phyloP scores from a whole-genome alignment of 1,284 basidiomycete species.

The Polyporus tsugae region DNA sequence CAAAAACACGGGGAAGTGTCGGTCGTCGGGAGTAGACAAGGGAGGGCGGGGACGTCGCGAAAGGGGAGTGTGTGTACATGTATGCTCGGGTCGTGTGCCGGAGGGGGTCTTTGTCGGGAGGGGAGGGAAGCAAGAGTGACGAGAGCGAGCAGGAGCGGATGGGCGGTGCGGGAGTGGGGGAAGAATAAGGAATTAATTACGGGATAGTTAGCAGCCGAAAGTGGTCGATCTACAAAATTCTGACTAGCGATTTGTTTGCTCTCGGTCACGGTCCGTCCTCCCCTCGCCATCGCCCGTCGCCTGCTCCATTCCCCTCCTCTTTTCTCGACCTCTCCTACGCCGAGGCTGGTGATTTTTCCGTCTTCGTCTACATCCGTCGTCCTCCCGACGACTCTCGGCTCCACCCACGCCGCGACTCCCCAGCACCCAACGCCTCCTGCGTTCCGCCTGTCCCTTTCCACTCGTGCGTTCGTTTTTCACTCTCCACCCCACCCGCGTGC shows the following conservation, averaged over 20 bases:
- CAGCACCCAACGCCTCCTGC: constrained; percentile 10
- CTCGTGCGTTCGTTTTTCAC: constrained; percentile 31
- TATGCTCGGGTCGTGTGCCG: constrained; percentile 23
- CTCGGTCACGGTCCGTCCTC: constrained; percentile 39
- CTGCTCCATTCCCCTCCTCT: constrained; percentile 23
- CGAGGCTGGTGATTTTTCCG: neutral
- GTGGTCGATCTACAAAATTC: constrained; percentile 33
- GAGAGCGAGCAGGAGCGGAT: constrained; percentile 15
- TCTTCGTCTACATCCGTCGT: constrained; percentile 4
- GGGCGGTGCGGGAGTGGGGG: constrained; percentile 25
- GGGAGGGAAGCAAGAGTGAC: constrained; percentile 3
- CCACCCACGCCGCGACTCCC: neutral
- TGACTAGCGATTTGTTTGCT: constrained; percentile 35
- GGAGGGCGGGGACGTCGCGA: neutral
- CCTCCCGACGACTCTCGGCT: constrained; percentile 1
- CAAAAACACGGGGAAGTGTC: neutral
- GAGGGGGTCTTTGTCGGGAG: neutral
- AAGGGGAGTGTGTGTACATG: constrained; percentile 15
- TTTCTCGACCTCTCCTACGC: constrained; percentile 18
- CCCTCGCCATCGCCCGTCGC: constrained; percentile 34
- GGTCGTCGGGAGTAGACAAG: neutral
- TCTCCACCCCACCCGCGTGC: constrained; percentile 13
- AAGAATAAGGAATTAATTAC: constrained; percentile 32
- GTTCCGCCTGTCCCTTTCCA: constrained; percentile 2
- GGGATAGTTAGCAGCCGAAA: constrained; percentile 19